These are phyloP conservation scores for Aspergillus chevalieri DNA, from an alignment of 2,329 filamentous ascomycete species.

Conservation along the genomic window DNA sequence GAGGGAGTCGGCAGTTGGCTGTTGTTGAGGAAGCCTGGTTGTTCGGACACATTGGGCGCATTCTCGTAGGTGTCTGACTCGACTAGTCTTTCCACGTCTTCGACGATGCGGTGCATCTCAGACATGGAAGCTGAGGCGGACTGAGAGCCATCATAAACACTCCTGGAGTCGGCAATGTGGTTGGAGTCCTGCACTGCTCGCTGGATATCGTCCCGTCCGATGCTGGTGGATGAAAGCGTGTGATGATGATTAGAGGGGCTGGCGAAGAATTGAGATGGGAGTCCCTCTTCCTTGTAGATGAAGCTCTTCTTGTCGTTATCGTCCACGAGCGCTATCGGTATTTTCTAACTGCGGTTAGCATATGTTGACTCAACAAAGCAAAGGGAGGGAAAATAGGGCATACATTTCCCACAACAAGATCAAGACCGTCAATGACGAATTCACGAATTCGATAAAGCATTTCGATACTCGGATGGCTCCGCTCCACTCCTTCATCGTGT, in stretches of 20 bases:
- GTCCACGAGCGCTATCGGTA: slow-evolving; percentile 45
- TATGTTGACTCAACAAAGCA: neutral
- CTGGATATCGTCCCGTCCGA: slow-evolving; percentile 37
- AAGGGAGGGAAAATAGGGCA: slow-evolving; percentile 6
- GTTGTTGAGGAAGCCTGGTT: slow-evolving; percentile 21
- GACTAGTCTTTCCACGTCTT: slow-evolving; percentile 34
- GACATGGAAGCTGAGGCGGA: slow-evolving; percentile 43
- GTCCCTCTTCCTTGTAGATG: slow-evolving; percentile 48
- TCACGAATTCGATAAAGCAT: slow-evolving; percentile 62
- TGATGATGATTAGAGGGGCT: slow-evolving; percentile 40
- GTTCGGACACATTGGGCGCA: slow-evolving; percentile 19
- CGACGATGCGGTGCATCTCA: slow-evolving; percentile 35
- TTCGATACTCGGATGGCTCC: slow-evolving; percentile 55
- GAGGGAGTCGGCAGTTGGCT: slow-evolving; percentile 18
- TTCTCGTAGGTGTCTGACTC: slow-evolving; percentile 37
- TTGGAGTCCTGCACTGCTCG: slow-evolving; percentile 19
- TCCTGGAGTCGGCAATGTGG: slow-evolving; percentile 22
- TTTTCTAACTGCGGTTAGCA: slow-evolving; percentile 31
- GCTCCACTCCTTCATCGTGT: slow-evolving; percentile 45
- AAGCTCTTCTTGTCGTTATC: slow-evolving; percentile 42
- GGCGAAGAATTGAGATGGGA: slow-evolving; percentile 46
- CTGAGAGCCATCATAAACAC: slow-evolving; percentile 38
- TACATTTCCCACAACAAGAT: slow-evolving; percentile 48
- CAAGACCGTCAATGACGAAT: slow-evolving; percentile 56
- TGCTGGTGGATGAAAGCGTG: slow-evolving; percentile 32